Percentiles rank a stretch among this genome's conserved stretches.
phyloP scores from a whole-genome alignment of 2,329 filamentous ascomycete genomes.

The Paecilomyces fulvus region DNA sequence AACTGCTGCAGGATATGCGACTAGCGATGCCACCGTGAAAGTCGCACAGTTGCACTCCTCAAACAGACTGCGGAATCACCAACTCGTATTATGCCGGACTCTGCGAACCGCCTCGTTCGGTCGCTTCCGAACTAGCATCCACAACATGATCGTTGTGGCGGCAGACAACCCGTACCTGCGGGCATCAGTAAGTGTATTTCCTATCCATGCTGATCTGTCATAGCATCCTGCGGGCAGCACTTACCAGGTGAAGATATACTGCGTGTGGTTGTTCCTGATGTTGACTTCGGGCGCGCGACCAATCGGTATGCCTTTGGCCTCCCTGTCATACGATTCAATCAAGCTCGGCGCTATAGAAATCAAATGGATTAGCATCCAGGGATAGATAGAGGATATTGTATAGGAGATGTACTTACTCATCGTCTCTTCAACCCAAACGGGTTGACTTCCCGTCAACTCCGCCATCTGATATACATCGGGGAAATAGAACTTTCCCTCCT shows the following conservation, averaged over 20 bases:
- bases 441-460: constrained; percentile 66
- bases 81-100: constrained; percentile 67
- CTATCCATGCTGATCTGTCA: not conserved
- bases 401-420: constrained; percentile 55
- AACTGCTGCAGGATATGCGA: constrained; percentile 70
- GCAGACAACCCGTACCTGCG: constrained; percentile 73
- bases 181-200: constrained; percentile 15
- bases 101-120: constrained; percentile 63
- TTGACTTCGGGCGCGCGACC: constrained; percentile 84
- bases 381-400: not conserved
- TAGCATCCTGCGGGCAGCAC: constrained; percentile 19
- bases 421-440: constrained; percentile 92
- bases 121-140: constrained; percentile 87
- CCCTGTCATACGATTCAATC: constrained; percentile 64
- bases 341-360: constrained; percentile 61
- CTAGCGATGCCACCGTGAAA: constrained; percentile 30
- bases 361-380: constrained; percentile 7
- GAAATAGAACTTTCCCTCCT: constrained; percentile 84
- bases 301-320: constrained; percentile 77
- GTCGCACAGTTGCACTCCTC: not conserved
- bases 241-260: constrained; percentile 99
- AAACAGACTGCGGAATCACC: constrained; percentile 43
- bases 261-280: constrained; percentile 88
- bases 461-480: constrained; percentile 94
- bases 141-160: constrained; percentile 91